These are phyloP conservation scores for Monosporascus ibericus DNA, from an alignment of 2,329 filamentous ascomycete genomes.

Conservation along the genomic window DNA sequence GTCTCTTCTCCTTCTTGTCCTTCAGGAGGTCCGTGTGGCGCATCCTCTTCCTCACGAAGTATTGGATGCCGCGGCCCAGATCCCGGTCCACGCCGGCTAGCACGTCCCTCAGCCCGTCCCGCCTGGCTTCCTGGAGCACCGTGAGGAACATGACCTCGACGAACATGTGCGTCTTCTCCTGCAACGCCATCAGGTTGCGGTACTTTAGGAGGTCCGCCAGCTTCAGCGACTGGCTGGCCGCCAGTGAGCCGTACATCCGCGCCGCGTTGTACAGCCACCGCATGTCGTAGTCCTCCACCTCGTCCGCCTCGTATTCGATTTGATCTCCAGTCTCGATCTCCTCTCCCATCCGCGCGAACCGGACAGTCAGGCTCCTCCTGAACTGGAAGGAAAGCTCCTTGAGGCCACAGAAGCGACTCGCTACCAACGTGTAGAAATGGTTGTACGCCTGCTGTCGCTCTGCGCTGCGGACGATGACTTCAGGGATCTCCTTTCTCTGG, in stretches of 20 bases:
- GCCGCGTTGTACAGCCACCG: conserved; percentile 47
- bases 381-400: conserved; percentile 76
- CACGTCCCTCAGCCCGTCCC: conserved; percentile 52
- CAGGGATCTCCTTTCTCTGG: conserved; percentile 80
- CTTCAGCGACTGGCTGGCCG: conserved; percentile 38
- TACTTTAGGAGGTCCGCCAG: conserved; percentile 51
- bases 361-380: conserved; percentile 78
- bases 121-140: conserved; percentile 62
- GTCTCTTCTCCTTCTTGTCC: conserved; percentile 40
- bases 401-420: conserved; percentile 69
- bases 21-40: conserved; percentile 54
- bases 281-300: conserved; percentile 47
- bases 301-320: conserved; percentile 52
- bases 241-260: conserved; percentile 47
- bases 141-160: conserved; percentile 75
- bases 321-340: conserved; percentile 51
- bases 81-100: conserved; percentile 61
- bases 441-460: conserved; percentile 83
- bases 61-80: conserved; percentile 69
- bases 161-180: conserved; percentile 70
- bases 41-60: conserved; percentile 72
- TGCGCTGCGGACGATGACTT: conserved; percentile 81
- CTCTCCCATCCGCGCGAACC: conserved; percentile 83
- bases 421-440: conserved; percentile 86
- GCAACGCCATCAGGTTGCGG: conserved; percentile 73